These are phyloP conservation scores for Pulveroboletus sp. DNA, from an alignment of 768 basidiomycete genomes.

Conservation along the genomic window DNA sequence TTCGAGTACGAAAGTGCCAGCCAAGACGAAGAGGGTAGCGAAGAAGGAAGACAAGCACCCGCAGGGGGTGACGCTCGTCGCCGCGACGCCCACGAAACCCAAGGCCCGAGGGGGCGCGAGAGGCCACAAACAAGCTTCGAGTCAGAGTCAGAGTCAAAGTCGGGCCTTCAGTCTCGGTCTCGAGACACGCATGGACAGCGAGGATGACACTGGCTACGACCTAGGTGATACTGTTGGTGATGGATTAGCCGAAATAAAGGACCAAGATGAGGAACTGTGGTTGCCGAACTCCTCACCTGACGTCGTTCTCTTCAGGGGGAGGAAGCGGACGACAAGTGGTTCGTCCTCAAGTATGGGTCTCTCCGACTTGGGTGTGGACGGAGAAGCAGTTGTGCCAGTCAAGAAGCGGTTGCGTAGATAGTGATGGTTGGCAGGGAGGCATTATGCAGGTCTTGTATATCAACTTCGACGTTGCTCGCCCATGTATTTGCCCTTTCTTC, in stretches of 20 bases:
- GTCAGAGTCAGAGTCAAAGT: conserved; percentile 12
- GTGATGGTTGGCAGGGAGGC: neutral
- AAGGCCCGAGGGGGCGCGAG: conserved; percentile 10
- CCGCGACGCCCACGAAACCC: conserved; percentile 50
- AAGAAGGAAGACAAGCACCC: conserved; percentile 3
- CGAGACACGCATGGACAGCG: neutral
- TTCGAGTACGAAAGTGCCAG: conserved; percentile 12
- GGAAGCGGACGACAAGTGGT: conserved; percentile 24
- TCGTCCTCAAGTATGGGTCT: conserved; percentile 24
- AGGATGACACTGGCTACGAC: neutral
- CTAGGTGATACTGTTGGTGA: conserved; percentile 4
- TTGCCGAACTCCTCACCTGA: conserved; percentile 41
- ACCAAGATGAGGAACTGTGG: conserved; percentile 38
- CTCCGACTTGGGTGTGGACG: conserved; percentile 15
- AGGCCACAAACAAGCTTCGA: conserved; percentile 3
- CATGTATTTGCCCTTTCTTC: too few relatives aligned
- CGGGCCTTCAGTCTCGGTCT: conserved; percentile 2
- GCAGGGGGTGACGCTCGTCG: conserved; percentile 40
- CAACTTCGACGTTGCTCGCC: neutral
- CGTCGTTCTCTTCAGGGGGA: conserved; percentile 30
- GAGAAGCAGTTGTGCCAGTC: conserved; percentile 17
- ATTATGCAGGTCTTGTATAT: conserved; percentile 4
- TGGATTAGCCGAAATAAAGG: conserved; percentile 3
- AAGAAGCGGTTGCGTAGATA: conserved; percentile 24
- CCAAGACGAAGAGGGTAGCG: conserved; percentile 7